phyloP scores from a whole-genome alignment of 2,329 filamentous ascomycete species.

The Venturia aucupariae region DNA sequence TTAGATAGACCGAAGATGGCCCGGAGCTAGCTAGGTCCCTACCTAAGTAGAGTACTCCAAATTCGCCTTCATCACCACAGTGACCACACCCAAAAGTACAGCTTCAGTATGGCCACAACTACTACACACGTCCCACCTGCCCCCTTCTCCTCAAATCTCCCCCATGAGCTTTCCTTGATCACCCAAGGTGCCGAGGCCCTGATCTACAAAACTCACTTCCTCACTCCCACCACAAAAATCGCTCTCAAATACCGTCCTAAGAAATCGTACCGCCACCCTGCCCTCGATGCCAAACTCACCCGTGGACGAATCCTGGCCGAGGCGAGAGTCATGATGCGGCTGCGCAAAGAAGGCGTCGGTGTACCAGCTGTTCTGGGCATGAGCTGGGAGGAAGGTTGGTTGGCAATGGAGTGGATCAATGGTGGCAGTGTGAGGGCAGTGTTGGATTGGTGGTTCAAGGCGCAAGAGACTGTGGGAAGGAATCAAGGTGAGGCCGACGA shows the following conservation, averaged over 20 bases:
- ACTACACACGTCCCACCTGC: conserved; percentile 14
- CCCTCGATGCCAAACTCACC: conserved; percentile 79
- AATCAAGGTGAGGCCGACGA: conserved; percentile 23
- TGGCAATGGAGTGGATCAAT: conserved; percentile 40
- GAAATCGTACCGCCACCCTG: conserved; percentile 86
- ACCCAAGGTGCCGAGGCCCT: conserved; percentile 94
- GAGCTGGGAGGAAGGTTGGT: conserved; percentile 53
- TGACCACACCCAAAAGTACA: background rate
- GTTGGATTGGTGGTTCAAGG: conserved; percentile 56
- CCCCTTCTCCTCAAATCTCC: conserved; percentile 45
- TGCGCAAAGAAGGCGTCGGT: conserved; percentile 65
- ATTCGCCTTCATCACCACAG: background rate
- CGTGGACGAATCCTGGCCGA: conserved; percentile 81
- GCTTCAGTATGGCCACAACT: background rate
- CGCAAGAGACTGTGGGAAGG: conserved; percentile 21
- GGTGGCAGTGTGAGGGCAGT: conserved; percentile 61
- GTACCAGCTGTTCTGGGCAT: conserved; percentile 74
- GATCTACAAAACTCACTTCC: conserved; percentile 78
- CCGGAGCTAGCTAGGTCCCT: too few species aligned
- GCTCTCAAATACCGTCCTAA: conserved; percentile 86
- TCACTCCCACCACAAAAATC: conserved; percentile 56
- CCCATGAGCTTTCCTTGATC: conserved; percentile 55
- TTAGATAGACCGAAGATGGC: too few species aligned
- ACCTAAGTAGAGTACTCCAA: background rate
- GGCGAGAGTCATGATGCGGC: conserved; percentile 73